These are phyloP conservation scores for Auxenochlorella pyrenoidosa DNA, from an alignment of 139 green algal genomes.

Conservation along the genomic window DNA sequence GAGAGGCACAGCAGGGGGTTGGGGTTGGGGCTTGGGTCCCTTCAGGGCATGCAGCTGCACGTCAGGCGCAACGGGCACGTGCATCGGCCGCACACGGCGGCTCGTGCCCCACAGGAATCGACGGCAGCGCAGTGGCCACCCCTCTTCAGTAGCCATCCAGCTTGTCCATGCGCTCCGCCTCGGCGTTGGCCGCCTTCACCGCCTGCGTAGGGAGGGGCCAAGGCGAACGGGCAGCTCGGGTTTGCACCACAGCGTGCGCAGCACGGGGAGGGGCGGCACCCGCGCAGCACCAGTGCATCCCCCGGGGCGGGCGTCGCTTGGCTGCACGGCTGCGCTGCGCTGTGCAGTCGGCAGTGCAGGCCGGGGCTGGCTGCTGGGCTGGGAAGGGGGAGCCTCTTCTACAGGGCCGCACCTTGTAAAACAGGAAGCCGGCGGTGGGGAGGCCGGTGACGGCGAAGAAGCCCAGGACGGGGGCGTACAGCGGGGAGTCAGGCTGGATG, in stretches of 20 bases:
- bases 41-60: too few species aligned
- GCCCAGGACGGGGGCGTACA: slow-evolving; percentile 82
- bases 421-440: slow-evolving; percentile 79
- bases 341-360: background rate
- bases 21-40: too few species aligned
- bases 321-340: background rate
- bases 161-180: slow-evolving; percentile 75
- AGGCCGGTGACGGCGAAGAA: slow-evolving; percentile 85
- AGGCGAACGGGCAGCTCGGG: too few species aligned
- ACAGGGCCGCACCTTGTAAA: slow-evolving; percentile 68
- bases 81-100: too few species aligned
- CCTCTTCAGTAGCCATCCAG: slow-evolving; percentile 83
- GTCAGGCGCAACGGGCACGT: too few species aligned
- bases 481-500: slow-evolving; percentile 64
- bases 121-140: too few species aligned
- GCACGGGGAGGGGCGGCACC: background rate
- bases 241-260: background rate
- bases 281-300: background rate
- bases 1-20: background rate
- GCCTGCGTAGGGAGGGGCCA: slow-evolving; percentile 77
- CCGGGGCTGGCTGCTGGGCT: too few species aligned
- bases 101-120: background rate
- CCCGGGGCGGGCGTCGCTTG: too few species aligned
- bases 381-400: background rate
- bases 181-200: slow-evolving; percentile 78